Percentiles rank a stretch among this genome's conserved stretches.
Evolutionary conservation across 306 rosid genomes (phyloP).

Genomic region (Corylus avellana): DNA sequence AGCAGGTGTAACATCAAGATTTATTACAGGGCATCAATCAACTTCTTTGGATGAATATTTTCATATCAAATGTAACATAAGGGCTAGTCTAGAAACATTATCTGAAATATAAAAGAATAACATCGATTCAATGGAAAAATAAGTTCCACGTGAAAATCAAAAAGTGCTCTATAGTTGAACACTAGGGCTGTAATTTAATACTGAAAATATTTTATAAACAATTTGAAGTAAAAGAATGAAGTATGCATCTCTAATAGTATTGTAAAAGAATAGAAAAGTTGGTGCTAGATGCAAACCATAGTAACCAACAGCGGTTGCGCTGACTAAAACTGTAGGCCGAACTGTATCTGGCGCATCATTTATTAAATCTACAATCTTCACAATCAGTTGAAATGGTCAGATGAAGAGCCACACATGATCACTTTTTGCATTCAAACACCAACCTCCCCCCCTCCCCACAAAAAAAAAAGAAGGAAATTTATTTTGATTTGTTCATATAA

Average conservation of each 20-base stretch:
- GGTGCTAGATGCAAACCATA: slow-evolving; percentile 60
- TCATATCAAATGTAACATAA: not conserved
- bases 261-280: slow-evolving; percentile 20
- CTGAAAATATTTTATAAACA: slow-evolving; percentile 8
- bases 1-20: not conserved
- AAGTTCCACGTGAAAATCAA: not conserved
- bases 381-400: slow-evolving; percentile 47
- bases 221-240: not conserved
- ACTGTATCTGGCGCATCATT: slow-evolving; percentile 68
- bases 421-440: not conserved
- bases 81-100: not conserved
- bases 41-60: not conserved
- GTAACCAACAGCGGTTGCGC: slow-evolving; percentile 97
- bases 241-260: not conserved
- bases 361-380: slow-evolving; percentile 79
- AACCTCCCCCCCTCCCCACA: not conserved
- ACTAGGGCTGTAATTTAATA: slow-evolving; percentile 10
- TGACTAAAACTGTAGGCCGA: slow-evolving; percentile 81
- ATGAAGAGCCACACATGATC: slow-evolving; percentile 25
- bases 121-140: not conserved
- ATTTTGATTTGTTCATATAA: not conserved
- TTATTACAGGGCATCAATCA: not conserved
- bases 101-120: not conserved
- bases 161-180: slow-evolving; percentile 6
- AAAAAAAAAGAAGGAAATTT: not conserved